A percentile compares a stretch with the other conserved stretches of the same genome.
Evolutionary conservation across 2,329 filamentous ascomycete genomes (phyloP).

Genomic region (Sporothrix inflata): DNA sequence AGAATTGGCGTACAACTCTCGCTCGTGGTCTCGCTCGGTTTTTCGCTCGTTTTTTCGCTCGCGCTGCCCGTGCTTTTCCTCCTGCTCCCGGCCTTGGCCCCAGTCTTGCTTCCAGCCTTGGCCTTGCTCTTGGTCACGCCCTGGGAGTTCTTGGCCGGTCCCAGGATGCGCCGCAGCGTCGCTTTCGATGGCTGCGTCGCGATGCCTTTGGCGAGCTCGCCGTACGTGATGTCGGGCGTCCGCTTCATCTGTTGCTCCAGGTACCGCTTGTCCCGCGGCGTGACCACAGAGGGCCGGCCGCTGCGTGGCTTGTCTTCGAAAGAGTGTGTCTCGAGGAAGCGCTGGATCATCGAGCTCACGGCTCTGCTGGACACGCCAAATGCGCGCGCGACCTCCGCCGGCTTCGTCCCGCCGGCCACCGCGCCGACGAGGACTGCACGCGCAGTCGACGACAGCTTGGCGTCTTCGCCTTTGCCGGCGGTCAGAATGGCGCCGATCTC

Average conservation of each 20-base stretch:
- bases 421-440: neutral
- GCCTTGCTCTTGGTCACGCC: neutral
- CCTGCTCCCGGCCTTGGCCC: neutral
- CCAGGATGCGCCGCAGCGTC: neutral
- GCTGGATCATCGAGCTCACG: neutral
- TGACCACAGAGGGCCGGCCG: neutral
- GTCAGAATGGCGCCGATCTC: slow-evolving; percentile 85
- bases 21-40: neutral
- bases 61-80: neutral
- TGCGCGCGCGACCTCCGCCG: neutral
- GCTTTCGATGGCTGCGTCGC: neutral
- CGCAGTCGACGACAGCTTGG: slow-evolving; percentile 42
- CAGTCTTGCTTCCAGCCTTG: neutral
- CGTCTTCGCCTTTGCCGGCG: slow-evolving; percentile 83
- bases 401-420: neutral
- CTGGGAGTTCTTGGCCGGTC: neutral
- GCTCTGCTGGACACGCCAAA: neutral
- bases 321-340: neutral
- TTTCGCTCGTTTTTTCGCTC: neutral
- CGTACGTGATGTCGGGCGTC: neutral
- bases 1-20: neutral
- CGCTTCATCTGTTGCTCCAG: neutral
- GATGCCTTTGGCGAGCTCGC: slow-evolving; percentile 13
- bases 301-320: neutral
- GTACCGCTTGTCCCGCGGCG: neutral